These are phyloP conservation scores for Boletus fagicola DNA, from an alignment of 768 basidiomycete species.

Conservation along the genomic window DNA sequence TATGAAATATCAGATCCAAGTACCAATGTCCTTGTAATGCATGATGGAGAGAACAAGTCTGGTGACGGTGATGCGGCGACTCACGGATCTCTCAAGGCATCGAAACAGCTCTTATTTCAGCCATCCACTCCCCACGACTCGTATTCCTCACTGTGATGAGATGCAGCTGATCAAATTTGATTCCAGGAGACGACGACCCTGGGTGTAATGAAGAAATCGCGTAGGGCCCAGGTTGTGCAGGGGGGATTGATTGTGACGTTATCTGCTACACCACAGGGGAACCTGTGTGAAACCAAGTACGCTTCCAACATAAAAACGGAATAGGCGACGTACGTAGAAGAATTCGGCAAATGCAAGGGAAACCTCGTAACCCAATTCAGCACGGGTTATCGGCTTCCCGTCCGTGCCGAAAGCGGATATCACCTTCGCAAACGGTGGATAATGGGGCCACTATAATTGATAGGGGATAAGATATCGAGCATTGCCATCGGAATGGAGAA, in stretches of 20 bases:
- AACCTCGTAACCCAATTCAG: conserved; percentile 27
- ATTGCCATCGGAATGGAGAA: neutral
- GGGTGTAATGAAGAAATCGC: conserved; percentile 9
- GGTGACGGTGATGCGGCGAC: conserved; percentile 1
- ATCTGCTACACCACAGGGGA: conserved; percentile 16
- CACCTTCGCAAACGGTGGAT: conserved; percentile 22
- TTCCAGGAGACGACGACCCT: conserved; percentile 17
- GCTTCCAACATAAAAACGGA: neutral
- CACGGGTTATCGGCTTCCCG: conserved; percentile 21
- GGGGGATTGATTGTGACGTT: conserved; percentile 10
- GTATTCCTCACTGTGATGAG: conserved; percentile 28
- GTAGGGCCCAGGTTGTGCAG: conserved; percentile 20
- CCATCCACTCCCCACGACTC: conserved; percentile 28
- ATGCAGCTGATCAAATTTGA: conserved; percentile 25
- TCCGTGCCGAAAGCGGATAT: conserved; percentile 24
- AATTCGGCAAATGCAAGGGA: conserved; percentile 32
- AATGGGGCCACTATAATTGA: conserved; percentile 26
- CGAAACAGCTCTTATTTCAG: conserved; percentile 25
- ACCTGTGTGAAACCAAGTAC: conserved; percentile 4
- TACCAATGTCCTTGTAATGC: conserved; percentile 5
- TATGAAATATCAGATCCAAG: conserved; percentile 2
- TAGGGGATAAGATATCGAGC: neutral
- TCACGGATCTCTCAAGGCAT: conserved; percentile 12
- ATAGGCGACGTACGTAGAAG: conserved; percentile 23
- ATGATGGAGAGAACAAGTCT: neutral